These are phyloP conservation scores for Phytophthora brassicae DNA, from an alignment of 352 stramenopile species.

Conservation along the genomic window DNA sequence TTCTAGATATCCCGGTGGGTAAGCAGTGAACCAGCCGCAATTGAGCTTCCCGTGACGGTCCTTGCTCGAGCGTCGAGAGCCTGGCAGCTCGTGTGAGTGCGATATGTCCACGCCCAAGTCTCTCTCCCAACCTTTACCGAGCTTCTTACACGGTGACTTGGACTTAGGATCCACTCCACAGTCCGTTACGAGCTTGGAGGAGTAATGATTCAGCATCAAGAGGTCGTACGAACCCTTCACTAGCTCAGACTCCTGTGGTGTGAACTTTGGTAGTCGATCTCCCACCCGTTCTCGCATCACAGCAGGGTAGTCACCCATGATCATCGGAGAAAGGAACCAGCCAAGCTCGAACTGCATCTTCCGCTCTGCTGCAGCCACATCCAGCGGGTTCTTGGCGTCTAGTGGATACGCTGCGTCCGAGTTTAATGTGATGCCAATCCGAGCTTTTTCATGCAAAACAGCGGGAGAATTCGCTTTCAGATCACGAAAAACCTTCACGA, in stretches of 20 bases:
- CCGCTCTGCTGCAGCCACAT: slow-evolving; percentile 69
- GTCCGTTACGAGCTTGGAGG: slow-evolving; percentile 42
- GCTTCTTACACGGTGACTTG: slow-evolving; percentile 28
- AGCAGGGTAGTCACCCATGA: slow-evolving; percentile 87
- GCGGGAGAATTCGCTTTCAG: no score
- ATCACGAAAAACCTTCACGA: slow-evolving; percentile 80
- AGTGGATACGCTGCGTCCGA: slow-evolving; percentile 76
- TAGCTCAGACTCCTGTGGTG: slow-evolving; percentile 53
- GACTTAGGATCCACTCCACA: slow-evolving; percentile 33
- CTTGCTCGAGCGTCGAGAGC: not conserved
- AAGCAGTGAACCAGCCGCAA: slow-evolving; percentile 30
- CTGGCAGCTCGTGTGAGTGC: slow-evolving; percentile 46
- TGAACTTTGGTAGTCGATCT: slow-evolving; percentile 84
- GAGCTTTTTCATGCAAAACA: no score
- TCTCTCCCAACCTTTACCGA: slow-evolving; percentile 26
- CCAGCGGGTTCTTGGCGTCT: slow-evolving; percentile 52
- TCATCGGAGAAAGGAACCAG: slow-evolving; percentile 90
- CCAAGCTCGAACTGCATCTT: slow-evolving; percentile 88
- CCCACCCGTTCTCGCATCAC: slow-evolving; percentile 85
- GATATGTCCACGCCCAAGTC: slow-evolving; percentile 40
- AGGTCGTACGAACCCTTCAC: slow-evolving; percentile 89
- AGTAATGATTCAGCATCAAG: slow-evolving; percentile 94
- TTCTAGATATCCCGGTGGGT: slow-evolving; percentile 37
- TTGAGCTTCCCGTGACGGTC: slow-evolving; percentile 35
- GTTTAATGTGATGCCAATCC: slow-evolving; percentile 91